Evolutionary conservation across 257 asterid species (phyloP), one percentile per base, ranked within the genome.

Genomic region (Vinca minor): DNA sequence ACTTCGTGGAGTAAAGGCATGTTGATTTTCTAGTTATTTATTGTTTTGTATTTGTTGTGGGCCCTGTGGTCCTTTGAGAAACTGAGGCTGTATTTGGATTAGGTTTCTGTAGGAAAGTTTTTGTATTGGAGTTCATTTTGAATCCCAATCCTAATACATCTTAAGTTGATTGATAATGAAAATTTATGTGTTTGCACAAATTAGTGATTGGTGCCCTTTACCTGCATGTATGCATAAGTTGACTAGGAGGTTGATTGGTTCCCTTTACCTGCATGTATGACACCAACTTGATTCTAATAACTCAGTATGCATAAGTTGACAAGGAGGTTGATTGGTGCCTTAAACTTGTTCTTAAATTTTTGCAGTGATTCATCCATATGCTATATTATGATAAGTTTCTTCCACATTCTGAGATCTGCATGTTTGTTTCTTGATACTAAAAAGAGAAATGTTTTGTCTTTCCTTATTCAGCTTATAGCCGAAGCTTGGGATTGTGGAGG

Each of bases 401-500:
- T 23, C 44, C 25, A 25, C 20, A 0, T 28, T 44, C 35, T 25
- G 35, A 10, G 48, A 31, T 39, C 54, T 63, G 61, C 21, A 62
- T 56, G 17, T 62, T 17, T 46, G 42, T 66, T 66, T 52, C 58
- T 65, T 58, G 38, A 50, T 59, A 52, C 38, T 41, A 12, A 32
- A 8, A 14, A 52, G 45, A 44, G 5, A 15, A 36, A 42, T 21
- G 29, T 70, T 28, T 62, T 64, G 69, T 53, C 65, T 61, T 71
- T 42, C 47, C 69, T 44, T 13, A 50, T 53, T 57, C 72, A 93
- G 98, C 98, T 93, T 65, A 81, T 93, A 71, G 98, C 98, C 48
- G 98, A 93, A 82, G 96, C 97, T 63, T 93, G 98, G 98, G 98
- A 93, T 75, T 93, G 98, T 75, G 98, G 97, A 68, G 98, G 98